A percentile compares a stretch with the other conserved stretches of the same genome.
phyloP scores from a whole-genome alignment of 2,329 filamentous ascomycete genomes.

The Zymoseptoria ardabiliae region DNA sequence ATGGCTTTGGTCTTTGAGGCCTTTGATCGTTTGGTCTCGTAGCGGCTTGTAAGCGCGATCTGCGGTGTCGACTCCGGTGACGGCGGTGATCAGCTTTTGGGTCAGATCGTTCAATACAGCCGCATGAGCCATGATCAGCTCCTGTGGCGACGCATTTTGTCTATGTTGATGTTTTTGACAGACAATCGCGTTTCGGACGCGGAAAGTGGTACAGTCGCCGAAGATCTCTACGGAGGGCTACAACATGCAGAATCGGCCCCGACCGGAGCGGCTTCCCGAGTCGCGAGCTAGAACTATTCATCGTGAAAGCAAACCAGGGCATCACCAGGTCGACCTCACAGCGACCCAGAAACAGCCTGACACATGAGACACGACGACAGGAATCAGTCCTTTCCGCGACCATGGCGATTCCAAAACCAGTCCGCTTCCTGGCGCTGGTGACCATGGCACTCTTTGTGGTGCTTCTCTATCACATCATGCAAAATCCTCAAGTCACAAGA shows the following conservation, averaged over 20 bases:
- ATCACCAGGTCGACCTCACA: background rate
- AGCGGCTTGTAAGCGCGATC: conserved; percentile 28
- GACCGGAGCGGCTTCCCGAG: background rate
- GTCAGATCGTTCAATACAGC: conserved; percentile 57
- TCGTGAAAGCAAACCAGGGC: background rate
- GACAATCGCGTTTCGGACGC: background rate
- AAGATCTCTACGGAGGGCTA: background rate
- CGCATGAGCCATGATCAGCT: conserved; percentile 59
- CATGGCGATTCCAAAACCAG: conserved; percentile 81
- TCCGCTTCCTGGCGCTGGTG: conserved; percentile 67
- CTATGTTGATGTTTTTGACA: background rate
- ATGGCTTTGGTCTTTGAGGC: conserved; percentile 36
- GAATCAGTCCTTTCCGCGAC: conserved; percentile 22
- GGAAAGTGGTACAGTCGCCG: background rate
- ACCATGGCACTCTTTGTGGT: conserved; percentile 69
- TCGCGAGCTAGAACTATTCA: background rate
- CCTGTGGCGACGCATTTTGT: background rate
- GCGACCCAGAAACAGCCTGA: conserved; percentile 1
- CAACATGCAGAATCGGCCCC: background rate
- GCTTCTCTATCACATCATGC: conserved; percentile 68
- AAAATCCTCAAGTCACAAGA: conserved; percentile 43
- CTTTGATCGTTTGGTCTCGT: conserved; percentile 34
- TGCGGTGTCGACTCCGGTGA: conserved; percentile 44
- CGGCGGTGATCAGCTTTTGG: conserved; percentile 61
- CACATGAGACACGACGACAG: conserved; percentile 11